A percentile compares a stretch with the other conserved stretches of the same genome.
Evolutionary conservation across 2,329 filamentous ascomycete genomes (phyloP).

Genomic region (Colletotrichum nymphaeae): DNA sequence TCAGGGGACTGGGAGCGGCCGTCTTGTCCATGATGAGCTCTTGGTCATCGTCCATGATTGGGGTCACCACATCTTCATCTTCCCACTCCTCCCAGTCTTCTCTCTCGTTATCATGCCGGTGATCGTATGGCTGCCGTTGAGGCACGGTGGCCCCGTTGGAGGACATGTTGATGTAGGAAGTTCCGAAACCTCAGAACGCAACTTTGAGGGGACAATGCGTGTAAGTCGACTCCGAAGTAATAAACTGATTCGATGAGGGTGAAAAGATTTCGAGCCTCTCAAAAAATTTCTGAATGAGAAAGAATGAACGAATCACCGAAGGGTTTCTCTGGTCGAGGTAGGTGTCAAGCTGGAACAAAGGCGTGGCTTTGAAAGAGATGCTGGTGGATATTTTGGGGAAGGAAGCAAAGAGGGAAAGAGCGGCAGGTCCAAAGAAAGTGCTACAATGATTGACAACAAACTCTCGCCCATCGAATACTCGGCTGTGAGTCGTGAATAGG

Average conservation of each 20-base stretch:
- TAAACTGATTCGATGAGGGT: not conserved
- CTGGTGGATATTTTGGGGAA: not conserved
- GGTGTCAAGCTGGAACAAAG: constrained; percentile 12
- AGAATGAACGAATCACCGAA: not conserved
- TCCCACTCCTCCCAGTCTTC: constrained; percentile 68
- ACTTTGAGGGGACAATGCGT: not conserved
- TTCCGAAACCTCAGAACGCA: not conserved
- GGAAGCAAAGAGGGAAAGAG: constrained; percentile 12
- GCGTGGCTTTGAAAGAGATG: not conserved
- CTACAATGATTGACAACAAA: constrained; percentile 13
- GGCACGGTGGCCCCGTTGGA: not conserved
- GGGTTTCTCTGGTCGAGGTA: constrained; percentile 10
- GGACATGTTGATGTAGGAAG: constrained; percentile 17
- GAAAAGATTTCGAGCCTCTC: not conserved
- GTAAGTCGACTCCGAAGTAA: not conserved
- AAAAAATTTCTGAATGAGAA: not conserved
- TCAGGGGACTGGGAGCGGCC: constrained; percentile 27
- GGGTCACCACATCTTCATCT: constrained; percentile 57
- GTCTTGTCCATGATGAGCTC: constrained; percentile 40
- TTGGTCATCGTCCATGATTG: constrained; percentile 52
- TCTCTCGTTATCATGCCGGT: constrained; percentile 27
- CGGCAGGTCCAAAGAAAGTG: not conserved
- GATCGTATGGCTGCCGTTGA: constrained; percentile 1
- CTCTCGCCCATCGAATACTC: constrained; percentile 15
- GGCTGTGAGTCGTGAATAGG: constrained; percentile 25